Percentiles rank a stretch among this genome's conserved stretches.
These are phyloP conservation scores for Alternaria sp. DNA, from an alignment of 2,329 filamentous ascomycete species.

Conservation along the genomic window DNA sequence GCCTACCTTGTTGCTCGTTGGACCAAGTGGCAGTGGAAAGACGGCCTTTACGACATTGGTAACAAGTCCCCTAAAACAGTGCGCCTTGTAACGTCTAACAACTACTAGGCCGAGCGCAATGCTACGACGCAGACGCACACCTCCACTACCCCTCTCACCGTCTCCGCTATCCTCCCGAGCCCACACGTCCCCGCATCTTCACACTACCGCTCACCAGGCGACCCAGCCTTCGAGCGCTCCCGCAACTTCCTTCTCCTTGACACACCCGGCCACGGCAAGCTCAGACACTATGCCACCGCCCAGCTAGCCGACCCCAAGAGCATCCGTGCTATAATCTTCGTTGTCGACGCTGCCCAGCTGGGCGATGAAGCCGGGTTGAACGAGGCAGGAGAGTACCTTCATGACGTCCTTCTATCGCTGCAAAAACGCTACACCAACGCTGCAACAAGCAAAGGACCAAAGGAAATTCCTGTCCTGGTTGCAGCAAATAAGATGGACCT, in stretches of 20 bases:
- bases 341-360: constrained; percentile 78
- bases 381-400: constrained; percentile 82
- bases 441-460: constrained; percentile 65
- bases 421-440: constrained; percentile 73
- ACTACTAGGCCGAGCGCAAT: constrained; percentile 62
- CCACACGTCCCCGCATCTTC: constrained; percentile 66
- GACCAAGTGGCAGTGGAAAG: constrained; percentile 85
- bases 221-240: constrained; percentile 62
- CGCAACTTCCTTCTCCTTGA: constrained; percentile 82
- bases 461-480: constrained; percentile 76
- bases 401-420: constrained; percentile 84
- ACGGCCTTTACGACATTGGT: constrained; percentile 85
- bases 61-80: constrained; percentile 30
- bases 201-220: constrained; percentile 71
- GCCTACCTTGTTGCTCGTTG: constrained; percentile 81
- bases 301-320: constrained; percentile 56
- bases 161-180: constrained; percentile 66
- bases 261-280: constrained; percentile 94
- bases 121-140: constrained; percentile 63
- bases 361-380: constrained; percentile 62
- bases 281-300: constrained; percentile 74
- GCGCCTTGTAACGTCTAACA: constrained; percentile 1
- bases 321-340: constrained; percentile 79
- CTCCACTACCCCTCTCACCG: constrained; percentile 56
- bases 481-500: constrained; percentile 96